These are phyloP conservation scores for Lagenidium sp. DNA, from an alignment of 352 stramenopile species.

Conservation along the genomic window DNA sequence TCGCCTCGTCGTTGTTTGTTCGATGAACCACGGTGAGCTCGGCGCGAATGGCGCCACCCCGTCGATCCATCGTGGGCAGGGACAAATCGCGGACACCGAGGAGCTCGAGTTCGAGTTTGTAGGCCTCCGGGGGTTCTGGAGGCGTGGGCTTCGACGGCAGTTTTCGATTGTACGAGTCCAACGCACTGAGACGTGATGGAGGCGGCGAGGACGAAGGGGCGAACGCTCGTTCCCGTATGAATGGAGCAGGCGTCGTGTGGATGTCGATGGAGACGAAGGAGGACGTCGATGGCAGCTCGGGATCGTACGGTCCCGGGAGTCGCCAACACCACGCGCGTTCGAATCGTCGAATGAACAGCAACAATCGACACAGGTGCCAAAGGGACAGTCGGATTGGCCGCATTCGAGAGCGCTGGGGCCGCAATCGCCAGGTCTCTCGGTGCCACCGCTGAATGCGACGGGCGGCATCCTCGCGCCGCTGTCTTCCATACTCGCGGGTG, in stretches of 20 bases:
- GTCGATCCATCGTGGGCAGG: not conserved
- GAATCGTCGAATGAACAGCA: not conserved
- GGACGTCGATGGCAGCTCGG: constrained; percentile 7
- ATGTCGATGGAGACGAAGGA: constrained; percentile 1
- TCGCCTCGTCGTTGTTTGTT: not conserved
- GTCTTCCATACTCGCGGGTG: not conserved
- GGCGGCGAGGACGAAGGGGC: not conserved
- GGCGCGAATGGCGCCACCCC: too few species aligned
- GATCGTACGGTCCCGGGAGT: not conserved
- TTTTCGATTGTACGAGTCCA: not conserved
- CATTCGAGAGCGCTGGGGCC: too few species aligned
- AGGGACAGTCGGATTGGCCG: too few species aligned
- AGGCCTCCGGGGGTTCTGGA: not conserved
- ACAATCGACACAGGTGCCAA: too few species aligned
- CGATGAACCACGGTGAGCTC: too few species aligned
- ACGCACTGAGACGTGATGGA: not conserved
- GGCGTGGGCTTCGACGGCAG: not conserved
- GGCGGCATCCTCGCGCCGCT: not conserved
- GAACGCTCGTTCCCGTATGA: not conserved
- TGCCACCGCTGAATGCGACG: constrained; percentile 2
- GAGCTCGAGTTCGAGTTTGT: constrained; percentile 10
- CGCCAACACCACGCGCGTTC: not conserved
- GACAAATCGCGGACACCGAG: constrained; percentile 8
- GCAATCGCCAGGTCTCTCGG: too few species aligned
- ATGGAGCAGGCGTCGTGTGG: not conserved